These are phyloP conservation scores for Usnea hakonensis DNA, from an alignment of 495 filamentous ascomycete species.

Conservation along the genomic window DNA sequence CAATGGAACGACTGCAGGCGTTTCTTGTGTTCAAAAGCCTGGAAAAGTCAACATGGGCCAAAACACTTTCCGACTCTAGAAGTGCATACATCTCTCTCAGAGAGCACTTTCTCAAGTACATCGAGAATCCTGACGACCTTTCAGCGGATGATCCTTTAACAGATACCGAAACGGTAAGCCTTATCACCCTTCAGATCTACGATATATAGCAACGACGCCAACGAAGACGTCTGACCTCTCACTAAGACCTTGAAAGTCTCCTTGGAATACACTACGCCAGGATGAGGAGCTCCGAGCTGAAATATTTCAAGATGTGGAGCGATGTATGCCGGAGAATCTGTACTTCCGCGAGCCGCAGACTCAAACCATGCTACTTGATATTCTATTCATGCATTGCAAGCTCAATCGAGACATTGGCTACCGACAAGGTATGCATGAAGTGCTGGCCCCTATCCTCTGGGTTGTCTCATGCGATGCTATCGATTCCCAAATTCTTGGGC, in stretches of 20 bases:
- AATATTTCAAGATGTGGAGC: slow-evolving; percentile 90
- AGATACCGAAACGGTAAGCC: slow-evolving; percentile 70
- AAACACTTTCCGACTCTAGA: slow-evolving; percentile 58
- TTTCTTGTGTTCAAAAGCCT: slow-evolving; percentile 74
- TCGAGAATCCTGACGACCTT: slow-evolving; percentile 74
- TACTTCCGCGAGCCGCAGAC: slow-evolving; percentile 78
- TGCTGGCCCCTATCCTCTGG: slow-evolving; percentile 86
- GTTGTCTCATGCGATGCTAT: slow-evolving; percentile 78
- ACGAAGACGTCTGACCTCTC: slow-evolving; percentile 30
- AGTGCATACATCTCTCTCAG: slow-evolving; percentile 63
- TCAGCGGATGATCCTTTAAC: slow-evolving; percentile 73
- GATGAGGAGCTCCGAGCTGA: slow-evolving; percentile 81
- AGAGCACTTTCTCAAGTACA: slow-evolving; percentile 66
- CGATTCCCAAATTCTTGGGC: slow-evolving; percentile 28
- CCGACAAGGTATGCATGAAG: slow-evolving; percentile 95
- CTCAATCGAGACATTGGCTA: slow-evolving; percentile 84
- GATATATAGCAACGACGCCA: slow-evolving; percentile 12
- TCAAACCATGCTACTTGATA: slow-evolving; percentile 76
- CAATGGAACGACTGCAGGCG: slow-evolving; percentile 38
- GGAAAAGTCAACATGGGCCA: slow-evolving; percentile 59
- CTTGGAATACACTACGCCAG: slow-evolving; percentile 74
- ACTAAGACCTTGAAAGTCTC: slow-evolving; percentile 58
- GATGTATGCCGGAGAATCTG: slow-evolving; percentile 84
- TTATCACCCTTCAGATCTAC: slow-evolving; percentile 9
- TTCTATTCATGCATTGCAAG: slow-evolving; percentile 91